Evolutionary conservation across 495 filamentous ascomycete species (phyloP).

Genomic region (Talaromyces wortmannii): DNA sequence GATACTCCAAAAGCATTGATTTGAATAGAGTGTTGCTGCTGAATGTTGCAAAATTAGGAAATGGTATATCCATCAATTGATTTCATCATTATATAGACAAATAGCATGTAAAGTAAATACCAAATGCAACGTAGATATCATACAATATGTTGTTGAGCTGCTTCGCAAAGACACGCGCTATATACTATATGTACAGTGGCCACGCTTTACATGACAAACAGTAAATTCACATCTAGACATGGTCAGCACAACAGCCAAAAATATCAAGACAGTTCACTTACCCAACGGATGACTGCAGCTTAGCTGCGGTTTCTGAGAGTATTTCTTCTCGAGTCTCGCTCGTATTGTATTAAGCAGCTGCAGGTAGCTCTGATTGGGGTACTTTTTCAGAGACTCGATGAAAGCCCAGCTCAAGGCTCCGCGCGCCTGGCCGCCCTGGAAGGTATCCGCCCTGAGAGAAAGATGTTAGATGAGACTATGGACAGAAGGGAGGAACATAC

Average conservation of each 20-base stretch:
- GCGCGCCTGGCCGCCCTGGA: constrained; percentile 68
- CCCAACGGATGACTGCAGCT: constrained; percentile 53
- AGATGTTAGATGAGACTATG: not conserved
- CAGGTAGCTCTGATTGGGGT: constrained; percentile 96
- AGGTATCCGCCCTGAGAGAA: constrained; percentile 48
- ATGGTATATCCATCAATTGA: not conserved
- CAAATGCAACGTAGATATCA: no score
- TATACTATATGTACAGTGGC: no score
- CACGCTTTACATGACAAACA: constrained; percentile 3
- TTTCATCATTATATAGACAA: no score
- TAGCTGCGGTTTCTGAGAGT: constrained; percentile 93
- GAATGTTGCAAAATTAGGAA: not conserved
- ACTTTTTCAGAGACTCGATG: constrained; percentile 89
- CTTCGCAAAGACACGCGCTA: not conserved
- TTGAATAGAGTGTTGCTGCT: not conserved
- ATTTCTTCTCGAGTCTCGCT: constrained; percentile 81
- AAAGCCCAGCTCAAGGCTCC: constrained; percentile 99
- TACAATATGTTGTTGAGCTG: no score
- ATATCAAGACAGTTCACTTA: not conserved
- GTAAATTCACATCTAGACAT: constrained; percentile 4
- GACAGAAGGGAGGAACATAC: constrained; percentile 46
- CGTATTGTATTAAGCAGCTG: constrained; percentile 93
- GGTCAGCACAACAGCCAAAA: not conserved
- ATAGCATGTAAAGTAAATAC: no score
- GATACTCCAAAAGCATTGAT: not conserved